Conservation (phyloP, 257 asterid species). For the Misopates orontium region DNA sequence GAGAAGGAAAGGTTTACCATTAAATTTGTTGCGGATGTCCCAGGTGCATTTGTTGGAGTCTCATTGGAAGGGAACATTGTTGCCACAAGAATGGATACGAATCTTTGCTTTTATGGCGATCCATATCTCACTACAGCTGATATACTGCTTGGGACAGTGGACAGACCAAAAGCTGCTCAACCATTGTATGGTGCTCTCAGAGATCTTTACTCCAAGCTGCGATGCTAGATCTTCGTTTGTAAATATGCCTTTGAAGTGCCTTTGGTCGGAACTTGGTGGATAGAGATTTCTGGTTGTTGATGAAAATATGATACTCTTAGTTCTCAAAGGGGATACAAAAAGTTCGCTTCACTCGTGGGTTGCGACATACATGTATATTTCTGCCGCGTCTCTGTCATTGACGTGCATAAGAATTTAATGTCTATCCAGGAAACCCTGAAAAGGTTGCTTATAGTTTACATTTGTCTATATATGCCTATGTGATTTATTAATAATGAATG, state of each 20-base stretch:
- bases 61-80: slow-evolving; percentile 92
- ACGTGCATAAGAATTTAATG: slow-evolving; percentile 18
- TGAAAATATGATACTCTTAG: slow-evolving; percentile 3
- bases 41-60: slow-evolving; percentile 97
- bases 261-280: background rate
- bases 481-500: background rate
- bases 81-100: slow-evolving; percentile 87
- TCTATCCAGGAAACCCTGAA: background rate
- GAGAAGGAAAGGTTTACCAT: background rate
- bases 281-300: background rate
- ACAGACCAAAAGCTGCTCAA: slow-evolving; percentile 92
- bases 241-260: slow-evolving; percentile 5
- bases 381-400: slow-evolving; percentile 7
- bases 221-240: slow-evolving; percentile 31
- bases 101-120: slow-evolving; percentile 91
- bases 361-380: slow-evolving; percentile 16
- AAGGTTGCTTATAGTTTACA: background rate
- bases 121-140: slow-evolving; percentile 92
- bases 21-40: slow-evolving; percentile 23
- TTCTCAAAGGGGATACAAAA: background rate
- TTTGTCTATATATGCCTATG: slow-evolving; percentile 22
- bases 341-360: background rate
- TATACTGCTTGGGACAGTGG: slow-evolving; percentile 86
- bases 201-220: slow-evolving; percentile 61
- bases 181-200: slow-evolving; percentile 78